Base-by-base conservation (phyloP, 352 stramenopile species). In the Pythium monospermum region DNA sequence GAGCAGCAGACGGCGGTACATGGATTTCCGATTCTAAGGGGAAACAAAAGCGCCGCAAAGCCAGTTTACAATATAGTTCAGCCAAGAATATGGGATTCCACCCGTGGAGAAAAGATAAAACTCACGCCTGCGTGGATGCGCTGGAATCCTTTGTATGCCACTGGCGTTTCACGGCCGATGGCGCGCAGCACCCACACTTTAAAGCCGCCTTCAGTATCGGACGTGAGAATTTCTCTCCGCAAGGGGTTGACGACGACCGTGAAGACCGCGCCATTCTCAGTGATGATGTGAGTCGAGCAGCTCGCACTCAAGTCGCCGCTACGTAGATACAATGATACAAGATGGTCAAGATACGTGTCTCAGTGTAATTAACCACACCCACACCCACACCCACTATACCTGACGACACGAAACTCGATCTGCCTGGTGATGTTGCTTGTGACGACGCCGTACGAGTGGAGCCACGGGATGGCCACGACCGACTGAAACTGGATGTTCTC, bases 131-230 rank as follows among this genome's bases (percentile, higher is more conserved):
- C 78, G 33, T 84, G 73, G 16, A 78, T 33, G 11, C 73, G 73
- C n/a, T 80, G 48, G 12, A 82, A 76, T 6, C 71, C 70, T 44
- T 77, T 84, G 32, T 72, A 62, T 4, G 55, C 64, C 16, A 60
- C 48, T 22, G 61, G 64, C 6, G 58, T 44, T 12, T 53, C 43
- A 27, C 38, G 64, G 18, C 55, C 36, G 5, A 65, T 49, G 4
- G 65, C 52, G 7, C 71, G 66, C 5, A 83, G 39, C 18, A 59
- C 61, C 71, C 73, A 85, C 2, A 78, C 67, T 48, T 79, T 80
- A n/a, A 83, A 54, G 5, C 73, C 71, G 21, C 73, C 73, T 12
- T 78, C 64, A 2, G 71, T 66, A 40, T 85, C 73, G 5, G 66
- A 53, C 26, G 73, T 81, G 47, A 83, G 61, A 23, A 83, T 41